Evolutionary conservation across 495 filamentous ascomycete species (phyloP).

Genomic region (Annulohypoxylon bovei): DNA sequence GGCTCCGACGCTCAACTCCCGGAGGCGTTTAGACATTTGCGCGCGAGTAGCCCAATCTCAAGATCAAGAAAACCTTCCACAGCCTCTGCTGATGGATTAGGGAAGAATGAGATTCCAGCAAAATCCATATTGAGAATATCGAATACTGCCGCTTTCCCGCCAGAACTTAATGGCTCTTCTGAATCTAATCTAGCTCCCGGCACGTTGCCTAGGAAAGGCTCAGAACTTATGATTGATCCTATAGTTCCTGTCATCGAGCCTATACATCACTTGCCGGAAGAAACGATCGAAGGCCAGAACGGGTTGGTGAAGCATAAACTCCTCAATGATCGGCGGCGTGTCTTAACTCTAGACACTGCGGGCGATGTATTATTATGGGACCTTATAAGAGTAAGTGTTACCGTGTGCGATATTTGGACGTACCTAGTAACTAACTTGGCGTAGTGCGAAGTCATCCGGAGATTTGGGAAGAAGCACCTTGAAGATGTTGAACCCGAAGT

Average conservation of each 20-base stretch:
- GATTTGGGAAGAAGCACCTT: constrained; percentile 90
- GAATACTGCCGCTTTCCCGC: constrained; percentile 80
- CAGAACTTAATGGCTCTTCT: constrained; percentile 44
- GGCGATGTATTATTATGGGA: constrained; percentile 98
- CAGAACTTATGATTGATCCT: constrained; percentile 69
- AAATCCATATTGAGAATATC: constrained; percentile 81
- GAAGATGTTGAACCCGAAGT: constrained; percentile 90
- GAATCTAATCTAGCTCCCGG: constrained; percentile 59
- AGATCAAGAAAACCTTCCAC: constrained; percentile 46
- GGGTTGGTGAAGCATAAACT: constrained; percentile 93
- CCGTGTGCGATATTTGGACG: constrained; percentile 6
- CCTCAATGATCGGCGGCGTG: constrained; percentile 88
- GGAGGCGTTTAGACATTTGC: constrained; percentile 64
- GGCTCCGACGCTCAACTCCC: constrained; percentile 62
- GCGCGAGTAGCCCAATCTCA: constrained; percentile 59
- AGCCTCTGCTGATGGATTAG: constrained; percentile 47
- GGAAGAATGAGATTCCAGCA: constrained; percentile 74
- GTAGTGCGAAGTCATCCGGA: constrained; percentile 83
- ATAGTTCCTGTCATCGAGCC: constrained; percentile 68
- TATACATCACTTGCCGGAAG: constrained; percentile 77
- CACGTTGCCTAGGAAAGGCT: constrained; percentile 62
- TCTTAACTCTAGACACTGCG: constrained; percentile 91
- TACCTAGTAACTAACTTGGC: constrained; percentile 33
- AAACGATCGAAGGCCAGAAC: constrained; percentile 94
- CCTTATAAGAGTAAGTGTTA: constrained; percentile 72